Conservation (phyloP, 2,329 filamentous ascomycete species). For the Botrytis aclada region DNA sequence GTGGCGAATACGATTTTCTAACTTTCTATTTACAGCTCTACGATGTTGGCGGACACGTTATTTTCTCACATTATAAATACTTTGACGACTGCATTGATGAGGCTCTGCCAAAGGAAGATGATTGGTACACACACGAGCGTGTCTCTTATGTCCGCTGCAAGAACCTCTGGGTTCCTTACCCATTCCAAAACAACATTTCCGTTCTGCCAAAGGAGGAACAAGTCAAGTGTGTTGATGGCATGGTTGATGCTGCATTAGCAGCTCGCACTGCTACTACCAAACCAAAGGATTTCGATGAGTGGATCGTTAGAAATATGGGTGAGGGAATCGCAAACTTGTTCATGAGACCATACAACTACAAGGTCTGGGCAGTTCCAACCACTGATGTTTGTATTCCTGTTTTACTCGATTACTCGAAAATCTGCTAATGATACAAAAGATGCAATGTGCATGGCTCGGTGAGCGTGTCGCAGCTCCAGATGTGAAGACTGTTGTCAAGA, state of each 20-base stretch:
- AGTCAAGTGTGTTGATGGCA: constrained; percentile 87
- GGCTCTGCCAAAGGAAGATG: constrained; percentile 86
- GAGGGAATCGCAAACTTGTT: constrained; percentile 88
- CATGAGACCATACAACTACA: constrained; percentile 99
- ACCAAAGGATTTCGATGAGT: constrained; percentile 96
- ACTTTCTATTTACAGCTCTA: constrained; percentile 64
- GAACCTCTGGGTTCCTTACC: constrained; percentile 94
- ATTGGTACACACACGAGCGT: constrained; percentile 98
- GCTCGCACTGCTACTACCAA: constrained; percentile 83
- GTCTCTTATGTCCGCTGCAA: constrained; percentile 99
- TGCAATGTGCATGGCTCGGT: constrained; percentile 98
- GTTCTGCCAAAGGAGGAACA: constrained; percentile 97
- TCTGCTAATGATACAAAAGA: constrained; percentile 52
- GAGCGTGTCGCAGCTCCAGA: constrained; percentile 97
- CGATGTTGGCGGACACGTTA: constrained; percentile 67
- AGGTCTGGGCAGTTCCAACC: constrained; percentile 98
- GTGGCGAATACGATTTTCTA: constrained; percentile 22
- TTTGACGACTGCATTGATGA: constrained; percentile 99
- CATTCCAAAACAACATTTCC: constrained; percentile 99
- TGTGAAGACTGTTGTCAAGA: constrained; percentile 88
- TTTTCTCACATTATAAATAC: constrained; percentile 84
- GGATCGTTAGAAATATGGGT: constrained; percentile 92
- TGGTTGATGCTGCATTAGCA: constrained; percentile 92
- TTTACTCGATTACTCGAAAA: too few relatives aligned
- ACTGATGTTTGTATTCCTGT: constrained; percentile 67